These are phyloP conservation scores for Salix arbutifolia DNA, from an alignment of 345 rosid species.

Conservation along the genomic window DNA sequence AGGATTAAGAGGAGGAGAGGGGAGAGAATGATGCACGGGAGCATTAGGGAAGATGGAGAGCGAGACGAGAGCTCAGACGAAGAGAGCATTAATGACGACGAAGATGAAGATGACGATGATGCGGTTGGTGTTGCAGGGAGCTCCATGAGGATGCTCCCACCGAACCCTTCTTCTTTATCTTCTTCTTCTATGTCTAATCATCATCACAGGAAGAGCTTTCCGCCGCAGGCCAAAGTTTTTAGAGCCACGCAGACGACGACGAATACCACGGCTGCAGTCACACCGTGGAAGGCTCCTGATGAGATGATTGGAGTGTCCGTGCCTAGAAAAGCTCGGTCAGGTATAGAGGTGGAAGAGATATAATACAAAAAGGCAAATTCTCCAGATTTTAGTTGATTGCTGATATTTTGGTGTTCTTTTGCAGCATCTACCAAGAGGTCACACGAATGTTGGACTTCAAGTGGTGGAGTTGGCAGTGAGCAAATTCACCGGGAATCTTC, in stretches of 20 bases:
- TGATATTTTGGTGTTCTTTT: not conserved
- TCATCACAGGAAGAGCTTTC: constrained; percentile 57
- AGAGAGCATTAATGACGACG: constrained; percentile 91
- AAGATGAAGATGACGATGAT: constrained; percentile 72
- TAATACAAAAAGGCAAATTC: not conserved
- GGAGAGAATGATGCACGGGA: constrained; percentile 67
- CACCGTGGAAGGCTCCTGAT: constrained; percentile 71
- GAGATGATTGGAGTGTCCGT: constrained; percentile 98
- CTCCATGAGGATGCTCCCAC: constrained; percentile 69
- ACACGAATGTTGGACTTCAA: constrained; percentile 75
- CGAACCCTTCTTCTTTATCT: constrained; percentile 42
- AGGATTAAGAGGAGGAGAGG: constrained; percentile 76
- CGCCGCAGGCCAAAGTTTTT: constrained; percentile 56
- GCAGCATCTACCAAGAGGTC: constrained; percentile 90
- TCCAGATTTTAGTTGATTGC: constrained; percentile 5
- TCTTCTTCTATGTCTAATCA: constrained; percentile 54
- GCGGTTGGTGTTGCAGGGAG: constrained; percentile 42
- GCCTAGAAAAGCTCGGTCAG: constrained; percentile 99
- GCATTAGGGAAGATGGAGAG: constrained; percentile 61
- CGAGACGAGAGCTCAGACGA: constrained; percentile 67
- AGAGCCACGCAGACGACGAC: constrained; percentile 48
- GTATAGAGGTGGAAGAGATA: constrained; percentile 81
- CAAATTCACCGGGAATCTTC: constrained; percentile 73
- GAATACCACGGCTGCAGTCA: constrained; percentile 4
- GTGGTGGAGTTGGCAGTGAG: constrained; percentile 55